These are phyloP conservation scores for Amanita pallidorosea DNA, from an alignment of 768 basidiomycete species.

Conservation along the genomic window DNA sequence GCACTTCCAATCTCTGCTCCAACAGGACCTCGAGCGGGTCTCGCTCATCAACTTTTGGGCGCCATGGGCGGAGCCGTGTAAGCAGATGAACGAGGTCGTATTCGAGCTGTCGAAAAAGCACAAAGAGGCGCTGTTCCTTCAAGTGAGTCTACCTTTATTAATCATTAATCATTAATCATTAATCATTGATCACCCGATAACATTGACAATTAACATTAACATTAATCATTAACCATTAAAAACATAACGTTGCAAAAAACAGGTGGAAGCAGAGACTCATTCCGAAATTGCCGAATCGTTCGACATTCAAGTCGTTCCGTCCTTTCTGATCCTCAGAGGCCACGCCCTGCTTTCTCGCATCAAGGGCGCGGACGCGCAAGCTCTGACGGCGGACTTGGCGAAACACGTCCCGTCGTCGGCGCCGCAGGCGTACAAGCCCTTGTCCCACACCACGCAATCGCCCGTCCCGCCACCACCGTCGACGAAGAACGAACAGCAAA, in stretches of 20 bases:
- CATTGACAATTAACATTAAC: too few relatives aligned
- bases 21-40: constrained; percentile 64
- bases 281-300: constrained; percentile 87
- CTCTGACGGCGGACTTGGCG: constrained; percentile 49
- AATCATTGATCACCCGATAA: too few relatives aligned
- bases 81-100: constrained; percentile 77
- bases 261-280: constrained; percentile 80
- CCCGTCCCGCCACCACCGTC: too few relatives aligned
- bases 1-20: constrained; percentile 68
- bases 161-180: too few relatives aligned
- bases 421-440: constrained; percentile 23
- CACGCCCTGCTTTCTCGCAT: constrained; percentile 77
- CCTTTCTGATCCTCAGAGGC: constrained; percentile 75
- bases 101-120: constrained; percentile 65
- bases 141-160: too few relatives aligned
- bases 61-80: constrained; percentile 85
- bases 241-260: not conserved
- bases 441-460: constrained; percentile 37
- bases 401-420: constrained; percentile 36
- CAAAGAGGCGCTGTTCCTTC: constrained; percentile 56
- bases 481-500: too few relatives aligned
- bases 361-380: constrained; percentile 66
- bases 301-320: constrained; percentile 82
- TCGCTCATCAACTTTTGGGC: constrained; percentile 95
- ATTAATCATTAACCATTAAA: too few relatives aligned